phyloP scores from a whole-genome alignment of 768 basidiomycete genomes.

The Mycena floridula region DNA sequence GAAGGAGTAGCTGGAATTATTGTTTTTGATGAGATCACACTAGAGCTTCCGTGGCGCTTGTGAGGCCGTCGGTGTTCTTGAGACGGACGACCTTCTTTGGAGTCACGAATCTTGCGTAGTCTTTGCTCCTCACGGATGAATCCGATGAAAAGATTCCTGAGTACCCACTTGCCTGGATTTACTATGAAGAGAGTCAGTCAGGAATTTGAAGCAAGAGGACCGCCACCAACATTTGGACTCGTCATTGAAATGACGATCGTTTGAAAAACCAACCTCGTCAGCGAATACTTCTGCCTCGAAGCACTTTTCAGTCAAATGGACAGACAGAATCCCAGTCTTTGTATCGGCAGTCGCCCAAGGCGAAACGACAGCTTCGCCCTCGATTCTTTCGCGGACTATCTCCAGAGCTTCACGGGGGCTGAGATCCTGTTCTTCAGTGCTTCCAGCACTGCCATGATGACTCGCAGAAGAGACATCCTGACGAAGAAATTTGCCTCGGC shows the following conservation, averaged over 20 bases:
- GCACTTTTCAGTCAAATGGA: conserved; percentile 81
- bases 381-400: conserved; percentile 83
- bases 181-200: conserved; percentile 38
- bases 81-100: conserved; percentile 18
- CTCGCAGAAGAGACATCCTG: conserved; percentile 61
- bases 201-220: conserved; percentile 1
- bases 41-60: conserved; percentile 21
- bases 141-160: conserved; percentile 77
- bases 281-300: conserved; percentile 96
- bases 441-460: conserved; percentile 20
- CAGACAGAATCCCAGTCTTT: conserved; percentile 78
- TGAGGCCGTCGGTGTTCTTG: conserved; percentile 17
- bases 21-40: conserved; percentile 55
- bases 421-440: conserved; percentile 33
- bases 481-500: conserved; percentile 61
- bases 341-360: conserved; percentile 90
- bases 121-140: conserved; percentile 70
- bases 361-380: conserved; percentile 84
- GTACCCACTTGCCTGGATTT: conserved; percentile 88
- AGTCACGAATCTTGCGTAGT: conserved; percentile 25
- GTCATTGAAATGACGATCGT: conserved; percentile 59
- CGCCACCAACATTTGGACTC: conserved; percentile 69
- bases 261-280: conserved; percentile 76
- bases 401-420: conserved; percentile 85
- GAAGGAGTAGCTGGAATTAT: conserved; percentile 66